Percentiles rank a stretch among this genome's conserved stretches.
phyloP scores from a whole-genome alignment of 176 grass and related monocot species.

The Hordeum marinum region DNA sequence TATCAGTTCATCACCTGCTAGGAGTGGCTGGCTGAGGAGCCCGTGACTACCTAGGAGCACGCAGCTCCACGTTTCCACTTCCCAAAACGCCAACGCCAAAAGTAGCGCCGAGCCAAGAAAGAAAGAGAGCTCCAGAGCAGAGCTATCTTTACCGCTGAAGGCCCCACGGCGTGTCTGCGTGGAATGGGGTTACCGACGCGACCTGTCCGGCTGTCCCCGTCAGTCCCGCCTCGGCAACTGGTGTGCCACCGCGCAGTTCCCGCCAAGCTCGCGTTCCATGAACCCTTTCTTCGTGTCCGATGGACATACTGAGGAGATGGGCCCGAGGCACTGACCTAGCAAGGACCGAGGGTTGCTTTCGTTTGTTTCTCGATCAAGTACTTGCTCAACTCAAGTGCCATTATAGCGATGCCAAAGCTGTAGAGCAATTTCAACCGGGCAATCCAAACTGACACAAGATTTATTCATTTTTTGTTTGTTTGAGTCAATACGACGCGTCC shows the following conservation, averaged over 20 bases:
- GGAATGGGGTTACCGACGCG: not conserved
- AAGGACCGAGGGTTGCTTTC: not conserved
- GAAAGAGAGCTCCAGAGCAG: no score
- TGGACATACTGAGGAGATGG: not conserved
- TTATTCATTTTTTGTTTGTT: no score
- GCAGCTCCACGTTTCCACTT: not conserved
- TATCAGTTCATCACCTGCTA: not conserved
- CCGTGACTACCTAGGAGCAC: not conserved
- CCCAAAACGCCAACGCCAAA: not conserved
- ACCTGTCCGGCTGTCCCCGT: constrained; percentile 11
- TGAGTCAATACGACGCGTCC: no score
- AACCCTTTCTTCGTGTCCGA: not conserved
- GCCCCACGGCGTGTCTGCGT: not conserved
- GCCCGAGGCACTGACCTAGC: not conserved
- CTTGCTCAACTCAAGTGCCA: not conserved
- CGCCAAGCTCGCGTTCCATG: not conserved
- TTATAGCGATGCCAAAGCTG: not conserved
- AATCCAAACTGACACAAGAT: no score
- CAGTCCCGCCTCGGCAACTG: not conserved
- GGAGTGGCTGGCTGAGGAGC: not conserved
- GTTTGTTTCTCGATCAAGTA: not conserved
- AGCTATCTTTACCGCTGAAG: not conserved
- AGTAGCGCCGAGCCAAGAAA: constrained; percentile 12
- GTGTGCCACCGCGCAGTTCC: not conserved
- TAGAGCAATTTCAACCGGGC: no score